Evolutionary conservation across 345 rosid genomes (phyloP).

Genomic region (Eucalyptus sideroxylon): DNA sequence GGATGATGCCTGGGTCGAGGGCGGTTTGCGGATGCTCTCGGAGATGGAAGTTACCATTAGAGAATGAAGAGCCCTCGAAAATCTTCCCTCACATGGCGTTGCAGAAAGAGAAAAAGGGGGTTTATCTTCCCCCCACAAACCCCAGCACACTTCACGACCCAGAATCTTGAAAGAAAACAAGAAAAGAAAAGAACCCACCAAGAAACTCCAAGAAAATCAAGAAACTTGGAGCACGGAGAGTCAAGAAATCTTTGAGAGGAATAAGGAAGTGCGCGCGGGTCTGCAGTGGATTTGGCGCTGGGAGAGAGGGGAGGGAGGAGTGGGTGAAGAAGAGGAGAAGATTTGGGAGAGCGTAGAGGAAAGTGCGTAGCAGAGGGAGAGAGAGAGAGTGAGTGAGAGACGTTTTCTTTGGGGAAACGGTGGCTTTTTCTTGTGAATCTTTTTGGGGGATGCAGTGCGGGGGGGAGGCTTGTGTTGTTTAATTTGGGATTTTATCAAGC

Average conservation of each 20-base stretch:
- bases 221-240: background rate
- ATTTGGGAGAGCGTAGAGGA: background rate
- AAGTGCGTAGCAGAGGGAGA: background rate
- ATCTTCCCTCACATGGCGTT: background rate
- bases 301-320: background rate
- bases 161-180: background rate
- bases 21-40: background rate
- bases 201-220: background rate
- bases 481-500: background rate
- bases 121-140: background rate
- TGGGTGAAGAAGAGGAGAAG: background rate
- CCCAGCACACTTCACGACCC: background rate
- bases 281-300: background rate
- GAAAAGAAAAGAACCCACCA: background rate
- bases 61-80: background rate
- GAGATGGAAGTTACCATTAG: background rate
- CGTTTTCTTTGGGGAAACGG: background rate
- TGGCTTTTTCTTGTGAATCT: background rate
- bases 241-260: background rate
- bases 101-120: background rate
- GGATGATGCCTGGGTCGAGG: background rate
- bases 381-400: background rate
- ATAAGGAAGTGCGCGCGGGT: background rate
- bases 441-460: background rate
- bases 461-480: background rate